A percentile compares a stretch with the other conserved stretches of the same genome.
phyloP scores from a whole-genome alignment of 2,329 filamentous ascomycete genomes.

The Pseudogymnoascus pannorum region DNA sequence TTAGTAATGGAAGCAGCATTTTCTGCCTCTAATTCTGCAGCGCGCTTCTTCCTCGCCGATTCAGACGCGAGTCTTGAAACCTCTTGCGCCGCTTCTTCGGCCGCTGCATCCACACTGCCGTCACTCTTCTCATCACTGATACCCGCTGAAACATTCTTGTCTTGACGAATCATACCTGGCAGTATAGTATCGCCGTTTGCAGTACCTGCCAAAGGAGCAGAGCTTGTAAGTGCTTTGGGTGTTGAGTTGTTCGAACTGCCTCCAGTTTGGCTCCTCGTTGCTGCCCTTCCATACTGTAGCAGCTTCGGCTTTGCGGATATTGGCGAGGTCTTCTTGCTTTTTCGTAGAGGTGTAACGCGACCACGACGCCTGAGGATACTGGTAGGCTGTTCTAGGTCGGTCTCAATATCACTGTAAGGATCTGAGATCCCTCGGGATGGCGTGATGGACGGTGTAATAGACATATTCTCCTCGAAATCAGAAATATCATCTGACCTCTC shows the following conservation, averaged over 20 bases:
- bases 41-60: not conserved
- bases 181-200: not conserved
- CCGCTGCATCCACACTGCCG: not conserved
- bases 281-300: not conserved
- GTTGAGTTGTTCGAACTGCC: not conserved
- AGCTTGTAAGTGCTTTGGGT: not conserved
- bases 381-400: not conserved
- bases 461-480: not conserved
- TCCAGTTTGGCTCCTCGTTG: not conserved
- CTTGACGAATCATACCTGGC: not conserved
- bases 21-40: not conserved
- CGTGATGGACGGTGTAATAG: not conserved
- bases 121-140: not conserved
- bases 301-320: not conserved
- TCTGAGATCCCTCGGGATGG: conserved; percentile 1
- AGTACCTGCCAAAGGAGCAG: not conserved
- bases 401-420: not conserved
- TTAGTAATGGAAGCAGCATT: not conserved
- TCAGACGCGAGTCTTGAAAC: not conserved
- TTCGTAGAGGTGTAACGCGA: not conserved
- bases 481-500: not conserved
- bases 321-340: not conserved
- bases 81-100: not conserved
- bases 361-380: not conserved
- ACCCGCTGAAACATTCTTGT: not conserved